Evolutionary conservation across 139 green algal genomes (phyloP), one percentile per base, ranked within the genome.

Genomic region (Tetratostichococcus sp.): DNA sequence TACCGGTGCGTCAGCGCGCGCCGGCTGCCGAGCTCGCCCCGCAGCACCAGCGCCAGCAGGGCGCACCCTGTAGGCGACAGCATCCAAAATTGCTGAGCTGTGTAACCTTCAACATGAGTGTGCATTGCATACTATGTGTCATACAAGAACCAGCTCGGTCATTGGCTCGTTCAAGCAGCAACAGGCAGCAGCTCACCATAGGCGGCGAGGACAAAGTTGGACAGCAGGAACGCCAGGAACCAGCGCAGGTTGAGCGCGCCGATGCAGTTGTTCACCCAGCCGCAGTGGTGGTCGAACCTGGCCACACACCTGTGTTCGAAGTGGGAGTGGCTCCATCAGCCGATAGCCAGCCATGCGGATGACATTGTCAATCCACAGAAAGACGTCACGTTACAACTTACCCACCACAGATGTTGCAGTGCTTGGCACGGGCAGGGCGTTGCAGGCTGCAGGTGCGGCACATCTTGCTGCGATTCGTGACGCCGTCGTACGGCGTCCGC

Each of bases 251-350:
- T 96, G 67, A 59, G 67, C 70, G 86, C 70, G 19, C 91, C 91
- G 28, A 96, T 83, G 70, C 84, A 91, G 73, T 86, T 91, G 83
- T 92, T 94, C 42, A 94, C 79, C 91, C 91, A 96, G 25, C 76
- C 82, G 73, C 91, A 96, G 77, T 93, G 86, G 75, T 96, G 91
- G 73, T 96, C 91, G 73, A 89, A 87, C 2, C 84, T 71, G 0
- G 79, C 80, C 4, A 93, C 82, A 31, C 90, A 96, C 73, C 86
- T 90, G 77, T 43, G 59, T 33, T 65, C 8, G 35, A 16, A 30
- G 17, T 32, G 42, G 17, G 19, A 11, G 65, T 19, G n/a, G 4
- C 21, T 35, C 6, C 17, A 28, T 28, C 39, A 4, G 58, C 58
- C 58, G n/a, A n/a, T n/a, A 66, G 58, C 58, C 58, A 30, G 58